Evolutionary conservation across 1,139 yeast genomes (phyloP).

Genomic region (Protomyces inundatus): DNA sequence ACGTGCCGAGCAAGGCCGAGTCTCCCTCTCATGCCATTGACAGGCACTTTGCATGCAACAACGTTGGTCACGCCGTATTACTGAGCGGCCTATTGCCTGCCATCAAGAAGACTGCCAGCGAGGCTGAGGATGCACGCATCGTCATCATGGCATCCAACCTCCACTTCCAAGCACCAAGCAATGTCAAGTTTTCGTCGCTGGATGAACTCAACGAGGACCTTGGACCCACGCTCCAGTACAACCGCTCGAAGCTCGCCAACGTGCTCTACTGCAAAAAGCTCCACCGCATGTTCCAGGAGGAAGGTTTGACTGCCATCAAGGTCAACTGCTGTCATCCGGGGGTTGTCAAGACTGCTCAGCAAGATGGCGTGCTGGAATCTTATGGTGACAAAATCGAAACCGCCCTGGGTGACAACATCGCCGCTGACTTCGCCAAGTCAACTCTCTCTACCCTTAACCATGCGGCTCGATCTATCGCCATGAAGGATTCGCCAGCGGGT

Average conservation of each 20-base stretch:
- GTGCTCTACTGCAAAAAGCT: constrained; percentile 16
- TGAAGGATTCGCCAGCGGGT: constrained; percentile 24
- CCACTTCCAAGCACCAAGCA: constrained; percentile 14
- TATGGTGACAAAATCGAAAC: constrained; percentile 16
- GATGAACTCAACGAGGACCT: constrained; percentile 18
- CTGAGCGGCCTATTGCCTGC: constrained; percentile 8
- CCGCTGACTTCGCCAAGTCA: constrained; percentile 2
- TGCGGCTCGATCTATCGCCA: constrained; percentile 8
- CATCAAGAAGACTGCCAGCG: constrained; percentile 9
- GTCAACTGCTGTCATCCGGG: constrained; percentile 22
- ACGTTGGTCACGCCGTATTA: constrained; percentile 20
- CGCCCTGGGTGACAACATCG: constrained; percentile 5
- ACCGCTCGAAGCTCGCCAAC: constrained; percentile 22
- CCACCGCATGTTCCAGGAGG: constrained; percentile 9
- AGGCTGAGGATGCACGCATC: constrained; percentile 18
- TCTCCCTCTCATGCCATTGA: constrained; percentile 11
- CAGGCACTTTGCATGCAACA: constrained; percentile 22
- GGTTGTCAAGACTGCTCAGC: constrained; percentile 26
- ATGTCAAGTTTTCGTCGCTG: constrained; percentile 10
- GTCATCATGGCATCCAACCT: constrained; percentile 22
- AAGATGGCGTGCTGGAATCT: constrained; percentile 16
- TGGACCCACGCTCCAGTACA: constrained; percentile 24
- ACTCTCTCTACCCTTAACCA: constrained; percentile 1
- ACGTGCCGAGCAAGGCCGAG: constrained; percentile 1
- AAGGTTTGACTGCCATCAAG: constrained; percentile 4